These are phyloP conservation scores for Mrakia gelida DNA, from an alignment of 768 basidiomycete species.

Conservation along the genomic window DNA sequence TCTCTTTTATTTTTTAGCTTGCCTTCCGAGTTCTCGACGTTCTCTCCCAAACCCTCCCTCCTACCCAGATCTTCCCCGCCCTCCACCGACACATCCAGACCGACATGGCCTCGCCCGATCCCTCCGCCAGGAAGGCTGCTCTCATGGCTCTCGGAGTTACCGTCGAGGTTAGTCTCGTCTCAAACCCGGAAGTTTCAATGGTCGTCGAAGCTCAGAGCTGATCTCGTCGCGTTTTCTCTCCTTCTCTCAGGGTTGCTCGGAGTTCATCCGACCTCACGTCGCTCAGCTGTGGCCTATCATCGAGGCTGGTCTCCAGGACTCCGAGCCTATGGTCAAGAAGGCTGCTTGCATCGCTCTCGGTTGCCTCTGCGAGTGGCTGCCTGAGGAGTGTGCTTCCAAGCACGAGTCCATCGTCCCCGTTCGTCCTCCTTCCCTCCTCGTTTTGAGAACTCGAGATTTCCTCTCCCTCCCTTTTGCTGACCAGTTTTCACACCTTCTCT, in stretches of 20 bases:
- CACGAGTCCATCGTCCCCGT: constrained; percentile 81
- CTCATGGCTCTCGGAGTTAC: constrained; percentile 92
- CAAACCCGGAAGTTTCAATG: neutral
- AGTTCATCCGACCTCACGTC: constrained; percentile 94
- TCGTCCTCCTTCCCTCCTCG: constrained; percentile 39
- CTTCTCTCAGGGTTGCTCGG: constrained; percentile 69
- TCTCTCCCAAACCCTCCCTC: constrained; percentile 85
- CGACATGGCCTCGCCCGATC: constrained; percentile 77
- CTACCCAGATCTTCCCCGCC: constrained; percentile 90
- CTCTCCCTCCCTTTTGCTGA: neutral
- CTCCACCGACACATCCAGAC: constrained; percentile 74
- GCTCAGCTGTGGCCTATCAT: constrained; percentile 88
- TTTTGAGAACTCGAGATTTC: neutral
- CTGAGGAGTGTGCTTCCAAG: constrained; percentile 80
- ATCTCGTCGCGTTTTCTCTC: neutral
- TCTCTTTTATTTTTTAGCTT: constrained; percentile 52
- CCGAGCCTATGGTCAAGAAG: constrained; percentile 79
- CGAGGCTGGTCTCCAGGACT: constrained; percentile 78
- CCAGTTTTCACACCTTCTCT: neutral
- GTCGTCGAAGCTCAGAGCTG: neutral
- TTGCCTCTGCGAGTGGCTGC: constrained; percentile 95
- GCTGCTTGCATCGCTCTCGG: constrained; percentile 94
- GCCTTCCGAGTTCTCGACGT: constrained; percentile 92
- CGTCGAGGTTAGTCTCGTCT: constrained; percentile 57
- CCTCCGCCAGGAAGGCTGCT: constrained; percentile 77